Percentiles rank a stretch among this genome's conserved stretches.
Conservation (phyloP, 306 rosid species). For the Cucurbita pepo region DNA sequence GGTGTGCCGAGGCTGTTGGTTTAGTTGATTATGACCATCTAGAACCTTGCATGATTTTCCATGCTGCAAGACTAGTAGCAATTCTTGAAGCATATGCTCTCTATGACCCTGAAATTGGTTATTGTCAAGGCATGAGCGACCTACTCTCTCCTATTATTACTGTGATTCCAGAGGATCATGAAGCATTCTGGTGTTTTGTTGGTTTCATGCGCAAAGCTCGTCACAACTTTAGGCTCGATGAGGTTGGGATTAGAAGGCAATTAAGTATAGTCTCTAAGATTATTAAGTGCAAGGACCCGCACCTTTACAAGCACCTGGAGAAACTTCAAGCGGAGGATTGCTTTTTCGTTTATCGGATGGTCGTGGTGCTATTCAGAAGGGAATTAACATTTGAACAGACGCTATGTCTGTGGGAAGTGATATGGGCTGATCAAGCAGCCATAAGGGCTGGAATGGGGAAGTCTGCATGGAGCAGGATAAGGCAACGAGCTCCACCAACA, state of each 20-base stretch:
- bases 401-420: conserved; percentile 98
- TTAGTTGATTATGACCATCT: conserved; percentile 81
- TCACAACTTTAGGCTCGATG: conserved; percentile 96
- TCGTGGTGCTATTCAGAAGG: conserved; percentile 90
- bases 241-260: conserved; percentile 91
- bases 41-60: conserved; percentile 72
- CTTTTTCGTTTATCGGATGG: conserved; percentile 96
- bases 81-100: conserved; percentile 99
- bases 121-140: conserved; percentile 99
- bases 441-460: conserved; percentile 83
- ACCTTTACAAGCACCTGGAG: conserved; percentile 84
- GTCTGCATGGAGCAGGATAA: conserved; percentile 90
- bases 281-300: conserved; percentile 72
- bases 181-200: conserved; percentile 99
- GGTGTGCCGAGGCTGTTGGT: conserved; percentile 83
- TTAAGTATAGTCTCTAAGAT: conserved; percentile 70
- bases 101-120: conserved; percentile 89
- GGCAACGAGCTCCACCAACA: conserved; percentile 97
- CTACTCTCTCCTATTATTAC: conserved; percentile 80
- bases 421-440: conserved; percentile 99
- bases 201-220: conserved; percentile 99
- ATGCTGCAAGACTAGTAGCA: conserved; percentile 92
- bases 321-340: conserved; percentile 98
- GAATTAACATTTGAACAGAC: conserved; percentile 92
- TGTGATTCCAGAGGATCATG: conserved; percentile 73